Base-by-base conservation (phyloP, 2,329 filamentous ascomycete genomes). In the Phialophora verrucosa region DNA sequence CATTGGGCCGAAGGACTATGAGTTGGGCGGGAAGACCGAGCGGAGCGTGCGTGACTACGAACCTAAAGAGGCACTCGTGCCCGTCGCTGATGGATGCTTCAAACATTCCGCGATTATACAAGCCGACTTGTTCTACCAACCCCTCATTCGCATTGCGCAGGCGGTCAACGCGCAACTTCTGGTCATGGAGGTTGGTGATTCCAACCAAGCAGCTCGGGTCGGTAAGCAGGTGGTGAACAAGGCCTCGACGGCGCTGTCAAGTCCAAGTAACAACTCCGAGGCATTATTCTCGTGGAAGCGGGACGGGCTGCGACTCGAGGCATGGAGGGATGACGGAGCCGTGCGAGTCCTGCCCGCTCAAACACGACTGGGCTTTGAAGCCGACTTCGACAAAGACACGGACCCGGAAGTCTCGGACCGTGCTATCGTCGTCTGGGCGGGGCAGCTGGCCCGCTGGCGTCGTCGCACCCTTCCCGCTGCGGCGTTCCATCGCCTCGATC, bases 31-130 rank as follows among this genome's bases (percentile, higher is more conserved):
- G 20, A 93, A 90, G 0, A 82, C 84, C 1, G 66, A 70, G 50
- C 85, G 88, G 29, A 94, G 91, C 12, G 94, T 97, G 32, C 86
- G 92, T 17, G 87, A 87, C 54, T 92, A 88, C 75, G 95, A 99
- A 78, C 95, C 95, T 3, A 86, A 82, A 69, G 78, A 91, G 12
- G 95, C 95, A 0, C 83, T 98, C 14, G 91, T 98, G 0, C 69
- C 70, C 56, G 69, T 42, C 17, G 42, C 12, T 51, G 5, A 27
- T 23, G 14, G 64, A 74, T 2, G 1, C 25, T 27, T 44, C 17
- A 20, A 14, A 49, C 29, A 49, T 14, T 23, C 59, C 27, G 51
- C 60, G 7, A 35, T 64, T 78, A 78, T 59, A 17, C 32, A 51
- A 25, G 66, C 59, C 17, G 84, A 86, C 68, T 81, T 88, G 61